Evolutionary conservation across 1,284 basidiomycete species (phyloP), one percentile per base, ranked within the genome.

Genomic region (Puccinia horiana): DNA sequence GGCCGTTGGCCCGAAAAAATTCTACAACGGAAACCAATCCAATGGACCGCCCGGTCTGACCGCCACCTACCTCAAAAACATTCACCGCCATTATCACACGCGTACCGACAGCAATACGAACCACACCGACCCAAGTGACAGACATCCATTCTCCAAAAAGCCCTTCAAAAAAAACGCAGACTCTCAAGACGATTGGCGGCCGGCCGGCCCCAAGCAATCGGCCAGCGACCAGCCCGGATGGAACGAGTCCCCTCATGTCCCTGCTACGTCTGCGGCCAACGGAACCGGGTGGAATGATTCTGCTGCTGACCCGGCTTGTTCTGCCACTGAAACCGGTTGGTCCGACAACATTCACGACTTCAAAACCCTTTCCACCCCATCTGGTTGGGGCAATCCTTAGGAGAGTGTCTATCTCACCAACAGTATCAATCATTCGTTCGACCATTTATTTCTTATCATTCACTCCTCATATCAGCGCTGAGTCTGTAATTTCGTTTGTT

Each of bases 151-250:
- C 49, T 4, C 23, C 23, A 47, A 49, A 52, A 72, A 49, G 14
- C 69, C 69, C 49, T 72, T 49, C 69, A 72, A 49, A 18, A 2
- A 8, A 2, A 18, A 16, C 23, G 47, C 69, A 26, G 44, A 2
- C 26, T 9, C 1, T 20, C 26, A 72, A 5, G n/a, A 29, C 40
- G 47, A 49, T 52, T 72, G 69, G 69, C 44, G 69, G 29, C n/a
- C 69, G 23, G 8, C 69, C 23, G n/a, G n/a, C 47, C 69, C n/a
- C 12, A 35, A 72, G 18, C 69, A 47, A 49, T 47, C 69, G 35
- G n/a, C 63, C 63, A 65, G 63, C 47, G n/a, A 72, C 47, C 44
- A 47, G 49, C 32, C 69, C 42, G 69, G 44, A 32, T 49, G 69
- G 69, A 35, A 72, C 23, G 44, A 70, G 20, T 32, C n/a, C 69